phyloP scores from a whole-genome alignment of 2,329 filamentous ascomycete genomes.

The Gaeumannomyces sp. region DNA sequence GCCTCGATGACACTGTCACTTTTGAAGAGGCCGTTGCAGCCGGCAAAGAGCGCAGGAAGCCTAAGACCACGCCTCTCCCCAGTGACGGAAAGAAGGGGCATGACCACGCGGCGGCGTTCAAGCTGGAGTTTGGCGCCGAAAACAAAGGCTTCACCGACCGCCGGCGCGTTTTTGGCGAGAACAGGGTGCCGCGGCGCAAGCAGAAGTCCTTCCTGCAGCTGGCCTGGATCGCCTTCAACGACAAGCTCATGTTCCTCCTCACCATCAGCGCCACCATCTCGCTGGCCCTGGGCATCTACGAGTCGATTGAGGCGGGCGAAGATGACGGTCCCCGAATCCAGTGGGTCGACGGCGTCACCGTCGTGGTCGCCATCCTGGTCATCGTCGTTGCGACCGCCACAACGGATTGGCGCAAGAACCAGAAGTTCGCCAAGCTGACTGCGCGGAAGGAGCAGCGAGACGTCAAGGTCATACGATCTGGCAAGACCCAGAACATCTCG shows the following conservation, averaged over 20 bases:
- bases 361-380: constrained; percentile 9
- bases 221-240: constrained; percentile 11
- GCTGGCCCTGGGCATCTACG: constrained; percentile 10
- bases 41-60: neutral
- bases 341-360: constrained; percentile 11
- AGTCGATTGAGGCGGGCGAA: neutral
- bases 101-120: constrained; percentile 5
- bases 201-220: constrained; percentile 8
- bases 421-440: constrained; percentile 53
- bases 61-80: constrained; percentile 3
- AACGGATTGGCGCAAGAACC: constrained; percentile 59
- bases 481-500: constrained; percentile 53
- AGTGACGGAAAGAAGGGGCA: neutral
- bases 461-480: constrained; percentile 58
- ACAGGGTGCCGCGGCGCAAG: constrained; percentile 11
- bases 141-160: constrained; percentile 7
- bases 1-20: constrained; percentile 4
- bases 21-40: constrained; percentile 6
- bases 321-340: constrained; percentile 4
- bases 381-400: constrained; percentile 51
- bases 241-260: constrained; percentile 12
- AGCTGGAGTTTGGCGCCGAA: constrained; percentile 4
- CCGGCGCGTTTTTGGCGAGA: constrained; percentile 10
- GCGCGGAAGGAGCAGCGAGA: constrained; percentile 52
- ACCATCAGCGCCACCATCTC: constrained; percentile 9